Conservation (phyloP, 768 basidiomycete genomes). For the Rhodosporidiobolus sp. region DNA sequence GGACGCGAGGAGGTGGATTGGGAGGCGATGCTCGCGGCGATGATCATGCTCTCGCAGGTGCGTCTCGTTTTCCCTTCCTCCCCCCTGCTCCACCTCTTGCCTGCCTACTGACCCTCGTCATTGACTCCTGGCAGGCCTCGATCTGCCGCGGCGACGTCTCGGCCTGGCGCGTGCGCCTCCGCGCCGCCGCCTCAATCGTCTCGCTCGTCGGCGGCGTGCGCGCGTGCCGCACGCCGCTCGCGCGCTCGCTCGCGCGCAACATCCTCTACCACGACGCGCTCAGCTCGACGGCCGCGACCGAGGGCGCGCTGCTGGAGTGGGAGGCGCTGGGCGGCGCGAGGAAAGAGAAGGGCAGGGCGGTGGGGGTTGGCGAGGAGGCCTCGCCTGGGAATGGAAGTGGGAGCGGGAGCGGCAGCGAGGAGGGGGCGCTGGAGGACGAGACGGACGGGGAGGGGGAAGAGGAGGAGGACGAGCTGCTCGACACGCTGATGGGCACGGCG, state of each 20-base stretch:
- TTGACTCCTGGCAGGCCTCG: constrained; percentile 1
- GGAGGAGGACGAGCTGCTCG: constrained; percentile 20
- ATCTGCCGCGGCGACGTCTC: constrained; percentile 26
- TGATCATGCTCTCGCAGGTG: constrained; percentile 11
- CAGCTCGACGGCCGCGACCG: constrained; percentile 12
- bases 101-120: no score
- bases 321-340: background rate
- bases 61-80: no score
- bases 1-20: background rate
- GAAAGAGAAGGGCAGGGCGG: background rate
- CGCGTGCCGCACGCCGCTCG: constrained; percentile 3
- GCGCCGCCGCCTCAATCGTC: constrained; percentile 10
- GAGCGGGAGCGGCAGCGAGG: background rate
- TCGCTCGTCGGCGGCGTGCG: constrained; percentile 9
- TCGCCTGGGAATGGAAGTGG: background rate
- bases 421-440: background rate
- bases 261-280: constrained; percentile 34
- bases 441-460: background rate
- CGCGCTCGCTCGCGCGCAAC: constrained; percentile 17
- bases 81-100: background rate
- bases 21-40: constrained; percentile 19
- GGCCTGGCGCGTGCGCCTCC: constrained; percentile 15
- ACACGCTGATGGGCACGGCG: constrained; percentile 25
- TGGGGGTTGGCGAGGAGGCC: background rate
- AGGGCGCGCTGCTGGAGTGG: constrained; percentile 22